Base-by-base conservation (phyloP, 345 rosid species). In the Linum trigynum region DNA sequence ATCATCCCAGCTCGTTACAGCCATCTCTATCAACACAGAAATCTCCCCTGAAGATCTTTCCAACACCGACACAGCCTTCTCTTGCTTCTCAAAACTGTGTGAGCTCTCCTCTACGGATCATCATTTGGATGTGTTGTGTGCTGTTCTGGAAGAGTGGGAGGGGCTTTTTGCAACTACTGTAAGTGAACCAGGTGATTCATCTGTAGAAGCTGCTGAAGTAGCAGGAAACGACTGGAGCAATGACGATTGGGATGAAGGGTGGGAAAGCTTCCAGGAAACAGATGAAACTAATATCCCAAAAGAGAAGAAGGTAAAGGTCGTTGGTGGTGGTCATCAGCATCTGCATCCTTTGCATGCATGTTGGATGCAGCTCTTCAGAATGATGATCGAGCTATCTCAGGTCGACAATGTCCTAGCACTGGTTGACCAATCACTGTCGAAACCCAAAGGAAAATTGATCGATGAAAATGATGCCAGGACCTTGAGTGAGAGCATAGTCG, bases 241-340 rank as follows among this genome's bases (percentile, higher is more conserved):
- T 71, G 92, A 87, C 69, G 91, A 78, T 64, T 94, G 99, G 99
- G 84, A 87, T 59, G 97, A 91, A 70, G 97, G 99, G 69, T 94
- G 97, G 99, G 99, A 94, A 70, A 94, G 86, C 74, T 86, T 88
- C 67, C 99, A 90, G 76, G 97, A 90, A 37, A 74, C 67, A 59
- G 96, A 90, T 71, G 69, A 82, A 23, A 23, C 32, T 23, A 23
- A 23, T 12, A 11, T 71, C 3, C 75, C 78, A 69, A 82, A 76
- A 69, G 89, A 79, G 51, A 72, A 75, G 65, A 72, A 75, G 65
- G 70, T 68, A 64, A 75, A 64, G 35, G 63, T 55, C 12, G 51
- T 45, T 2, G 11, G 7, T 45, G 51, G 8, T 45, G 32, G 32
- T 23, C 32, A 23, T 23, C 11, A 9, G 1, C 7, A 5, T 45